Base-by-base conservation (phyloP, 768 basidiomycete species). In the Suillus tomentosus region DNA sequence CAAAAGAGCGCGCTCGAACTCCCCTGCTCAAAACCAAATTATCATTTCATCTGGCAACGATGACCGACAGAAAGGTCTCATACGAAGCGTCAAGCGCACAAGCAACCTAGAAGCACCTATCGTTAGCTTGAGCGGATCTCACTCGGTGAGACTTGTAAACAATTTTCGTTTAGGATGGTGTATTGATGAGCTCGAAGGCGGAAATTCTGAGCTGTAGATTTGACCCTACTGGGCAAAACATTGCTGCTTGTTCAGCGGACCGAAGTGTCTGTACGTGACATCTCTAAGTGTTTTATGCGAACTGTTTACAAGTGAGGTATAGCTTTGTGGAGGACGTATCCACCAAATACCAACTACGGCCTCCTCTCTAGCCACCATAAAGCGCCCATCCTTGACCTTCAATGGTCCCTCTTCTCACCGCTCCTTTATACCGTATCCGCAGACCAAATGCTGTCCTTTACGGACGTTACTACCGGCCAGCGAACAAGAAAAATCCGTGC, bases 171-270 rank as follows among this genome's bases (percentile, higher is more conserved):
- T 22, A 31, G 19, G 10, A 31, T n/a, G 31, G 7, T 36, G 14
- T 63, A 4, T 13, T 70, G 14, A 7, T 17, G 27, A 15, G 53
- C 34, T 24, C 48, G 57, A 11, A 91, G 90, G 88, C 82, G 9
- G 97, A 99, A 79, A 93, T 98, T 66, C 67, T 96, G 67, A 92
- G 92, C 68, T 94, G 95, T 79, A 85, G 94, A 69, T 99, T 99
- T 73, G 94, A 96, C 71, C 94, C 95, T 15, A 91, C 91, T 3
- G 97, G 97, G 5, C 90, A 96, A 74, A 93, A 92, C 68, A 87
- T 99, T 64, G 97, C 96, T 47, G 95, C 95, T 10, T 94, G 91
- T 72, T 95, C 94, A 15, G 85, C 91, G 2, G 96, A 99, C 78
- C 82, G 93, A 70, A 89, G 89, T 67, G 89, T 99, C 67, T 96